Evolutionary conservation across 768 basidiomycete genomes (phyloP).

Genomic region (Pleurotus citrinopileatus): DNA sequence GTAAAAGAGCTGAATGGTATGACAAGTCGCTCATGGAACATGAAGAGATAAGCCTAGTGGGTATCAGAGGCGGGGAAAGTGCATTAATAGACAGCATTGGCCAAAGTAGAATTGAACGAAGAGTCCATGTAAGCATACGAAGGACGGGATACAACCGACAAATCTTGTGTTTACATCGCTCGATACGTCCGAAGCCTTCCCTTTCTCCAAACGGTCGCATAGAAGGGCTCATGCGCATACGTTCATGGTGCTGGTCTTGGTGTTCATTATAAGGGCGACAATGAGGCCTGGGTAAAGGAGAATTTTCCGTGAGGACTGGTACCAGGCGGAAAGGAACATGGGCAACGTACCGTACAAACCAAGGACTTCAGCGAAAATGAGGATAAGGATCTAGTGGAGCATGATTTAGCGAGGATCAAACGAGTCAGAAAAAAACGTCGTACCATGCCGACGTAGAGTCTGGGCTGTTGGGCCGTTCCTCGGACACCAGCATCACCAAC

Average conservation of each 20-base stretch:
- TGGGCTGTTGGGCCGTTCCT: constrained; percentile 94
- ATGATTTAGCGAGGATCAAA: neutral
- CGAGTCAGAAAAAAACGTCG: constrained; percentile 18
- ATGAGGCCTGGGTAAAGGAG: constrained; percentile 57
- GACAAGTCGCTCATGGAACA: no score
- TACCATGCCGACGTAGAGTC: constrained; percentile 93
- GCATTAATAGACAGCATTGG: neutral
- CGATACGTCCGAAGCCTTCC: neutral
- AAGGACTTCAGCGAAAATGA: constrained; percentile 95
- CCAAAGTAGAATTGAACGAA: neutral
- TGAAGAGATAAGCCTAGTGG: no score
- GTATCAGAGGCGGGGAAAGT: neutral
- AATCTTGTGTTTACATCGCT: neutral
- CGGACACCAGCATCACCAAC: constrained; percentile 99
- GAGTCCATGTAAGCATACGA: neutral
- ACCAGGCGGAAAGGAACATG: neutral
- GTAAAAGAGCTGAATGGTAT: no score
- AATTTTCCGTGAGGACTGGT: constrained; percentile 7
- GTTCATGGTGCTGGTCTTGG: constrained; percentile 46
- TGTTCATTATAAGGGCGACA: constrained; percentile 96
- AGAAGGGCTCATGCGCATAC: constrained; percentile 14
- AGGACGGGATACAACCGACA: neutral
- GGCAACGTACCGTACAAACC: constrained; percentile 72
- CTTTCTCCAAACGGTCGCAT: neutral
- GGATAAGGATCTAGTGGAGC: constrained; percentile 79